These are phyloP conservation scores for Schizonepeta tenuifolia DNA, from an alignment of 257 asterid species.

Conservation along the genomic window DNA sequence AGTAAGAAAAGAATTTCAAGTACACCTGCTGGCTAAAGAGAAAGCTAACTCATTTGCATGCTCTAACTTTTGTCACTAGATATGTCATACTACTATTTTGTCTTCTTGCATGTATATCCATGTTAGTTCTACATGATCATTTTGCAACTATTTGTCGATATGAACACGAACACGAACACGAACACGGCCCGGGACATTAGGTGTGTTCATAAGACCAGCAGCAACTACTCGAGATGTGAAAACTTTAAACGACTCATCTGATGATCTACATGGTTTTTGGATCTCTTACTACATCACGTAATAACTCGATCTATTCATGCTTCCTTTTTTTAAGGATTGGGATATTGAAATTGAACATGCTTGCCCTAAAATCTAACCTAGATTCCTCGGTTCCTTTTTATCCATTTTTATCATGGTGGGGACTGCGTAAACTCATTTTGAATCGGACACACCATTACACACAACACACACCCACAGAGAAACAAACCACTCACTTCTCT, in stretches of 20 bases:
- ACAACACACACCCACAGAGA: too few species aligned
- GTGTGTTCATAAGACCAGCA: too few species aligned
- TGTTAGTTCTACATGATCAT: too few species aligned
- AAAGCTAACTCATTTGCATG: conserved; percentile 38
- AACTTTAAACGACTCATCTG: too few species aligned
- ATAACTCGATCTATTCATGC: too few species aligned
- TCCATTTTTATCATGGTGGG: conserved; percentile 58
- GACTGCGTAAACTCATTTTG: conserved; percentile 43
- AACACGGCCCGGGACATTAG: too few species aligned
- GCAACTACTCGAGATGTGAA: too few species aligned
- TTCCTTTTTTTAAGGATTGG: not conserved
- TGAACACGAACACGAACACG: too few species aligned
- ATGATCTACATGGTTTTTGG: too few species aligned
- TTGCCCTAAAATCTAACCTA: conserved; percentile 62
- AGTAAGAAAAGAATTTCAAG: conserved; percentile 47
- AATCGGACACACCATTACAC: conserved; percentile 29
- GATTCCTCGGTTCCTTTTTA: conserved; percentile 50
- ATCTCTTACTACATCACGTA: too few species aligned
- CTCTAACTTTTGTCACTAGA: conserved; percentile 21
- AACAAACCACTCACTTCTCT: conserved; percentile 49
- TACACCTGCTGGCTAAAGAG: conserved; percentile 37
- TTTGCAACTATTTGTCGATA: too few species aligned
- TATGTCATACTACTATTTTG: not conserved
- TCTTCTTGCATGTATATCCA: not conserved
- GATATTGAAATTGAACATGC: conserved; percentile 12